These are phyloP conservation scores for Rhexocercosporidium sp. DNA, from an alignment of 2,329 filamentous ascomycete species.

Conservation along the genomic window DNA sequence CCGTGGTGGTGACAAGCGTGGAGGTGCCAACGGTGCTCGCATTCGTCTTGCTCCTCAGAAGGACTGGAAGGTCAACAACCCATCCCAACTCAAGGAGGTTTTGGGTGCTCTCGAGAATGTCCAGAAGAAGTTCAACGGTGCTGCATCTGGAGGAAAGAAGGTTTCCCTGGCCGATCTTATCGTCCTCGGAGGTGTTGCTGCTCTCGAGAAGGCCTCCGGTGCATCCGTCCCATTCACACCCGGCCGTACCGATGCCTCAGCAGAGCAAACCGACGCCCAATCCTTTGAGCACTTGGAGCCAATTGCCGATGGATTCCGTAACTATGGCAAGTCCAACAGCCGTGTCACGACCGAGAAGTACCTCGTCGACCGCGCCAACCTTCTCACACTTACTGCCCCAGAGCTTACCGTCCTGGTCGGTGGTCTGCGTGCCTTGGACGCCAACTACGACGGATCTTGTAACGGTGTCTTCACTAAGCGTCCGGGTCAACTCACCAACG, in stretches of 20 bases:
- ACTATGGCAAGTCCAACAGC: constrained; percentile 68
- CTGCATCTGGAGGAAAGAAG: constrained; percentile 61
- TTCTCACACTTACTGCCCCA: constrained; percentile 72
- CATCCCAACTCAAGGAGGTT: constrained; percentile 65
- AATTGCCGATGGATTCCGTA: constrained; percentile 77
- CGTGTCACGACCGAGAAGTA: constrained; percentile 71
- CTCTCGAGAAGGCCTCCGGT: constrained; percentile 73
- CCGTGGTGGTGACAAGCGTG: constrained; percentile 80
- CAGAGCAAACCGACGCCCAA: constrained; percentile 72
- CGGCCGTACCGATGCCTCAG: constrained; percentile 72
- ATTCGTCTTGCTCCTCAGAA: constrained; percentile 76
- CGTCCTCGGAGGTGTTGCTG: constrained; percentile 73
- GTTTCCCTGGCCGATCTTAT: constrained; percentile 81
- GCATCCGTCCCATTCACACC: constrained; percentile 73
- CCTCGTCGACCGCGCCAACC: constrained; percentile 73
- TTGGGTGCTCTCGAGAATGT: constrained; percentile 66
- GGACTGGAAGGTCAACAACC: constrained; percentile 78
- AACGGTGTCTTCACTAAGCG: constrained; percentile 71
- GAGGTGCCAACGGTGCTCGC: constrained; percentile 80
- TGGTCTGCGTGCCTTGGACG: constrained; percentile 71
- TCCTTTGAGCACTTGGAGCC: constrained; percentile 72
- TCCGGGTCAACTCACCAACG: constrained; percentile 74
- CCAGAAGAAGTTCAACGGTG: constrained; percentile 67
- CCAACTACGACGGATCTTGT: constrained; percentile 73
- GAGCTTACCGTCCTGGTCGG: constrained; percentile 75